These are phyloP conservation scores for Globisporangium middletonii DNA, from an alignment of 352 stramenopile species.

Conservation along the genomic window DNA sequence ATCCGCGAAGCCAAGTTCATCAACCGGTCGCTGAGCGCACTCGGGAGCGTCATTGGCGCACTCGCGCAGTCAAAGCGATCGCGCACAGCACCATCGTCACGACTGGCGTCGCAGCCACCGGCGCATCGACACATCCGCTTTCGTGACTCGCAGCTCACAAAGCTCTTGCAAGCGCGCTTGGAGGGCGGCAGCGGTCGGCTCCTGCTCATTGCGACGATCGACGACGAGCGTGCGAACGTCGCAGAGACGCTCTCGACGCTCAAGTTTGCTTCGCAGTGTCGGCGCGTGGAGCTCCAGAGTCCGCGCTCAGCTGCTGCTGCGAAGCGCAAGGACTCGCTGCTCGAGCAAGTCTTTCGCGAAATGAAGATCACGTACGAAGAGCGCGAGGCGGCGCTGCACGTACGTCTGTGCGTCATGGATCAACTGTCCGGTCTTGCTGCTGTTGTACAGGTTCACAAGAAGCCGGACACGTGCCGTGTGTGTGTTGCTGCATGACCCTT, in stretches of 20 bases:
- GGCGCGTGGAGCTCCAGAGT: constrained; percentile 42
- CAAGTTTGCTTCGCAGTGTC: constrained; percentile 70
- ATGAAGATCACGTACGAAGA: constrained; percentile 49
- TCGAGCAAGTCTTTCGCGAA: constrained; percentile 42
- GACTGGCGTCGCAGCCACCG: not conserved
- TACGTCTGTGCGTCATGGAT: constrained; percentile 13
- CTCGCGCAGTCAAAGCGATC: constrained; percentile 23
- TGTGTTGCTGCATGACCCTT: not conserved
- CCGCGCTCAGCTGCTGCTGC: constrained; percentile 9
- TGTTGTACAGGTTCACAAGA: not conserved
- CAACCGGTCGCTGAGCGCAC: constrained; percentile 58
- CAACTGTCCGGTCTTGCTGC: too few relatives aligned
- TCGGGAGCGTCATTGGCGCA: constrained; percentile 61
- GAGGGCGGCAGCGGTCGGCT: constrained; percentile 35
- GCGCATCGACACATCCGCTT: constrained; percentile 43
- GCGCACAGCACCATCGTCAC: not conserved
- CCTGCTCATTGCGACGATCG: constrained; percentile 59
- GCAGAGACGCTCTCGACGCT: constrained; percentile 66
- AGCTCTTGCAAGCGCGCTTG: constrained; percentile 51
- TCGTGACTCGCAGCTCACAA: constrained; percentile 71
- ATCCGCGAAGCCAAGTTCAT: constrained; percentile 80
- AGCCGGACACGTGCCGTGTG: not conserved
- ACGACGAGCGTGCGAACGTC: constrained; percentile 44
- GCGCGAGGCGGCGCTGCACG: constrained; percentile 36
- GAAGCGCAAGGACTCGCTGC: constrained; percentile 23